Base-by-base conservation (phyloP, 805 yeast genomes). In the Geotrichum ghanense region DNA sequence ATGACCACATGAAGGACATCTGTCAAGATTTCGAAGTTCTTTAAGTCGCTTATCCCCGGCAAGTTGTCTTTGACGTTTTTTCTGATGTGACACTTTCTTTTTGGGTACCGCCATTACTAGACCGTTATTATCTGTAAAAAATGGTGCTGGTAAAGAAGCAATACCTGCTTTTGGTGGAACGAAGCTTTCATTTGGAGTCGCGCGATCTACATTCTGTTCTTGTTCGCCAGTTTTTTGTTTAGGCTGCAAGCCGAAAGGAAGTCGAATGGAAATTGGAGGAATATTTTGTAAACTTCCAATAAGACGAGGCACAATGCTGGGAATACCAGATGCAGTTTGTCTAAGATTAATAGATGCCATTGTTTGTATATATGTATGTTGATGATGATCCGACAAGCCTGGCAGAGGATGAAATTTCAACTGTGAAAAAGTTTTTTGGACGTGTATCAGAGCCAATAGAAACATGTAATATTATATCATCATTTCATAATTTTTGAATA, bases 1-100 rank as follows among this genome's bases (percentile, higher is more conserved):
- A 51, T 84, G 82, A 41, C 98, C 98, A 68, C 98, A 90, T 0
- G 95, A 82, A 2, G 97, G 97, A 62, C 98, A 90, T 62, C 95
- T 76, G 51, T 83, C 86, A 58, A 92, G 70, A 60, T 85, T 81
- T 47, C 79, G 75, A 53, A 84, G 72, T 44, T 81, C 79, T 62
- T 84, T 78, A 54, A 85, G 69, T 56, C 88, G 92, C 63, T 87
- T 90, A 48, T 78, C 74, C 9, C 85, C 94, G 3, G 87, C 88
- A 53, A 85, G 76, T 55, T 83, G 78, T 67, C 89, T 79, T 61
- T 77, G 81, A 65, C 97, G 80, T 59, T 85, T 83, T 64, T 86
- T 84, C 68, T 78, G 78, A 62, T 87, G 86, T 5, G 97, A 87
- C 1, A 79, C 79, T 65, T 88, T 89, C 76, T 89, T 88, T 72